These are phyloP conservation scores for Microascus cirrosus DNA, from an alignment of 2,329 filamentous ascomycete species.

Conservation along the genomic window DNA sequence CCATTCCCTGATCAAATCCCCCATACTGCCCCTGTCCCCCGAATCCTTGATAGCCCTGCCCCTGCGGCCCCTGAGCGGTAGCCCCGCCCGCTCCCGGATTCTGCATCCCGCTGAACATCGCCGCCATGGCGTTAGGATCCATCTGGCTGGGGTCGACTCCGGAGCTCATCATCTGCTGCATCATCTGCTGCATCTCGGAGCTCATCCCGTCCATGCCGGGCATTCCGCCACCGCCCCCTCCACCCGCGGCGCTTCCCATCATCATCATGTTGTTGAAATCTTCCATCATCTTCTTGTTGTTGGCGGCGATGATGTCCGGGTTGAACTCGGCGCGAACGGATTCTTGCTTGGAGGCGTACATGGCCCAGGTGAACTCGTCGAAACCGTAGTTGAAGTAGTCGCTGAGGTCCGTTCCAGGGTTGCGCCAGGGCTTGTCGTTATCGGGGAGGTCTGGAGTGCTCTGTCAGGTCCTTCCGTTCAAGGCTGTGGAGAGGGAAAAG, in stretches of 20 bases:
- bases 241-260: constrained; percentile 44
- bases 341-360: constrained; percentile 86
- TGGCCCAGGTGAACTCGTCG: constrained; percentile 95
- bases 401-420: constrained; percentile 85
- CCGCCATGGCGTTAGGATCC: constrained; percentile 45
- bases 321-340: constrained; percentile 64
- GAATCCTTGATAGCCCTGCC: constrained; percentile 28
- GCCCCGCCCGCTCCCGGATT: constrained; percentile 25
- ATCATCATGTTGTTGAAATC: constrained; percentile 54
- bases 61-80: constrained; percentile 23
- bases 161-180: constrained; percentile 58
- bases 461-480: background rate
- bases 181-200: constrained; percentile 56
- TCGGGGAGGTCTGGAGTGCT: constrained; percentile 48
- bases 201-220: constrained; percentile 51
- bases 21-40: constrained; percentile 31
- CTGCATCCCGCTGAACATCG: constrained; percentile 51
- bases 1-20: constrained; percentile 34
- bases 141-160: constrained; percentile 58
- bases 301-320: constrained; percentile 49
- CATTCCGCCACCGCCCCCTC: constrained; percentile 28
- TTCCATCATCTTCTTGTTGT: constrained; percentile 70
- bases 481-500: background rate
- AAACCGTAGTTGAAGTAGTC: constrained; percentile 99
- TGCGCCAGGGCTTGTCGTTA: constrained; percentile 89